phyloP scores from a whole-genome alignment of 805 yeast genomes.

The Peterozyma toletana region DNA sequence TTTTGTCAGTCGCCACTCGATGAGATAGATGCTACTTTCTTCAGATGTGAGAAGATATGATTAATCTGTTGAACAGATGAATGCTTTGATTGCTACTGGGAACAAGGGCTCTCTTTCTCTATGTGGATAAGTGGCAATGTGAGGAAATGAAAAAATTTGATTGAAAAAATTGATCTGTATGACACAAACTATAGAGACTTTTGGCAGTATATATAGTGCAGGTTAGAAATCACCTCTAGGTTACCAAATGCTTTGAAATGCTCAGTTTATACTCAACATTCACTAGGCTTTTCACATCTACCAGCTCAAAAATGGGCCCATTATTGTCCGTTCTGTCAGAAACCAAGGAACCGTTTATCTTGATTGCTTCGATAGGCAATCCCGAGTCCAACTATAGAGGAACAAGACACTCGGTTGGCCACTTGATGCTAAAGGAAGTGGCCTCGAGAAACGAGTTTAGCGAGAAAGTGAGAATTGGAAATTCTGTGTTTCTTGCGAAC shows the following conservation, averaged over 20 bases:
- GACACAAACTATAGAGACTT: background rate
- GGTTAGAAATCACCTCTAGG: background rate
- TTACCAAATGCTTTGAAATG: background rate
- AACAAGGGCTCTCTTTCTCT: background rate
- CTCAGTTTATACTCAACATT: too few relatives aligned
- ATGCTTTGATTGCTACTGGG: background rate
- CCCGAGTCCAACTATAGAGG: conserved; percentile 55
- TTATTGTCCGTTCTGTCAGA: too few relatives aligned
- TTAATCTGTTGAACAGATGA: background rate
- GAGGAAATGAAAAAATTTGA: too few relatives aligned
- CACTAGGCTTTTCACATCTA: too few relatives aligned
- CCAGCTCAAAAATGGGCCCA: too few relatives aligned
- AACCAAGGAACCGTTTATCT: conserved; percentile 16
- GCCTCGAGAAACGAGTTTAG: conserved; percentile 13
- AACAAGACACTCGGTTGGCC: conserved; percentile 80
- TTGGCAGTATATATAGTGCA: background rate
- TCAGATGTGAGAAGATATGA: conserved; percentile 32
- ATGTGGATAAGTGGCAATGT: too few relatives aligned
- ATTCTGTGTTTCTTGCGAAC: conserved; percentile 15
- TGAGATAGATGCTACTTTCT: conserved; percentile 33
- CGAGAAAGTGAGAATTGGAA: conserved; percentile 12
- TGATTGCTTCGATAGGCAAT: conserved; percentile 62
- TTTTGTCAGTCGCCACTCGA: conserved; percentile 39
- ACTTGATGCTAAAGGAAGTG: conserved; percentile 35
- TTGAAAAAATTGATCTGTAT: too few relatives aligned